Evolutionary conservation across 2,329 filamentous ascomycete genomes (phyloP).

Genomic region (Penicillium sp.): DNA sequence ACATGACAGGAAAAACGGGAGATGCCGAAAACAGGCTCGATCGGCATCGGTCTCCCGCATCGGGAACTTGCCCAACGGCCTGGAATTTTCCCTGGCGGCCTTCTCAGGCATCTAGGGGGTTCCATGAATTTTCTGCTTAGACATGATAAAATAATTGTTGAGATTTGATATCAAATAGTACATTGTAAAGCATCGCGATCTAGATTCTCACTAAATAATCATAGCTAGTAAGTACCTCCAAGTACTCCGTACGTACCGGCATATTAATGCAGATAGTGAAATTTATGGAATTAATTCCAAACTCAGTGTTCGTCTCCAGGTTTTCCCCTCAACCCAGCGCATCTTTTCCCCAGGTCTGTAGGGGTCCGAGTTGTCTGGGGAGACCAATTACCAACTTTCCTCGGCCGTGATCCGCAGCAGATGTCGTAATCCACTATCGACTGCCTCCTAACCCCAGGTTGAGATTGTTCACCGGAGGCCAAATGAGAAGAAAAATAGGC

Average conservation of each 20-base stretch:
- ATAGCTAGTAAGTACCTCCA: too few relatives aligned
- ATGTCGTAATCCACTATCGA: background rate
- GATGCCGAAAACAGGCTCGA: conserved; percentile 9
- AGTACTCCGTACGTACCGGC: background rate
- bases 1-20: conserved; percentile 2
- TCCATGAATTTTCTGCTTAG: background rate
- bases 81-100: background rate
- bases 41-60: conserved; percentile 19
- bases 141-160: background rate
- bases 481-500: background rate
- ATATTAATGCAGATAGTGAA: background rate
- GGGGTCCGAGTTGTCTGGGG: background rate
- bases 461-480: conserved; percentile 16
- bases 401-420: background rate
- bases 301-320: conserved; percentile 11
- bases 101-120: background rate
- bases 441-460: background rate
- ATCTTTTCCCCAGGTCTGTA: conserved; percentile 2
- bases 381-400: background rate
- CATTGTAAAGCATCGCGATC: background rate
- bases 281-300: background rate
- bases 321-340: conserved; percentile 14
- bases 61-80: conserved; percentile 3
- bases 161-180: background rate
- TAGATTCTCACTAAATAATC: background rate